These are phyloP conservation scores for Mikania micrantha DNA, from an alignment of 129 eudicot genomes.

Conservation along the genomic window DNA sequence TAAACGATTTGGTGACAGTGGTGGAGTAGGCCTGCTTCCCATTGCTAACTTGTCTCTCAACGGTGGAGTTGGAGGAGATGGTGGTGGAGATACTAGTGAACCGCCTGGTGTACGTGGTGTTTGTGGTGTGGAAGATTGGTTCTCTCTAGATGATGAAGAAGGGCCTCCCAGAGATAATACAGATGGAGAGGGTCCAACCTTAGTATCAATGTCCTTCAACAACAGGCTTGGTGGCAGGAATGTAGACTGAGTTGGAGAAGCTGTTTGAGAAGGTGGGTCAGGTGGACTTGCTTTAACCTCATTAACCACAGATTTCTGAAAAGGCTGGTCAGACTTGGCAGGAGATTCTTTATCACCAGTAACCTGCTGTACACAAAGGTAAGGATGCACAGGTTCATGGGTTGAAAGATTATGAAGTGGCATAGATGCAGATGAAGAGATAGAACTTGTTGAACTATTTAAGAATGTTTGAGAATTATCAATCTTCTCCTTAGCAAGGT, in stretches of 20 bases:
- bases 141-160: constrained; percentile 19
- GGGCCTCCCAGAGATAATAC: constrained; percentile 26
- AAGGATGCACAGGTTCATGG: constrained; percentile 19
- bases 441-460: constrained; percentile 1
- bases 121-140: constrained; percentile 13
- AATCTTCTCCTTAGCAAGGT: constrained; percentile 9
- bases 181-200: constrained; percentile 5
- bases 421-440: neutral
- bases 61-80: constrained; percentile 45
- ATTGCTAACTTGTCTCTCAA: constrained; percentile 22
- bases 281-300: constrained; percentile 3
- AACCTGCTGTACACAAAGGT: constrained; percentile 9
- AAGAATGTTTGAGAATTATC: neutral
- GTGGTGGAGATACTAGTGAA: constrained; percentile 34
- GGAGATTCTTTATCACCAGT: neutral
- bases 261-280: constrained; percentile 4
- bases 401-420: neutral
- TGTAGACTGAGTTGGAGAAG: constrained; percentile 3
- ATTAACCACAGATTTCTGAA: neutral
- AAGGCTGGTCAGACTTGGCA: neutral
- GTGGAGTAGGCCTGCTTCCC: constrained; percentile 18
- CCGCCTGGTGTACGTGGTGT: constrained; percentile 18
- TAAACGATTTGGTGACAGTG: constrained; percentile 30
- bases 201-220: neutral
- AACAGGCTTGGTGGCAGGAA: constrained; percentile 14